Evolutionary conservation across 192 early-diverging fungal genomes (phyloP).

Genomic region (Oehlia diaphana): DNA sequence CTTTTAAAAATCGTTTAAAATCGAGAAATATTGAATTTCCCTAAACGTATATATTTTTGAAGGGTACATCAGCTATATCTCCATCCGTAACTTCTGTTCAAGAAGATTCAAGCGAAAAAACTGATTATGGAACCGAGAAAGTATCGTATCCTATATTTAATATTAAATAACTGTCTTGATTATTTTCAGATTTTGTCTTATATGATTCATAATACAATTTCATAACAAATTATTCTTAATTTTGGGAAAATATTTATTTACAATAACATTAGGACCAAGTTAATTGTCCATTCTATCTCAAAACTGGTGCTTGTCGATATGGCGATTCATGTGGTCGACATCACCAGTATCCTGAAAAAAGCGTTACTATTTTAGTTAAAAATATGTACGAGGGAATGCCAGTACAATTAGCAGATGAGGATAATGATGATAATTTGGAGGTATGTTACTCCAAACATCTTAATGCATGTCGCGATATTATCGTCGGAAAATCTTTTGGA

Average conservation of each 20-base stretch:
- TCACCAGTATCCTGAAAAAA: constrained; percentile 31
- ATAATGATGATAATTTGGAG: constrained; percentile 37
- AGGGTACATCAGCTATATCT: background rate
- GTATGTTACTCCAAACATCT: constrained; percentile 13
- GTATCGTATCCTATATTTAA: constrained; percentile 30
- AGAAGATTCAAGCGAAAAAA: background rate
- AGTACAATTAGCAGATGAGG: constrained; percentile 26
- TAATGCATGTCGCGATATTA: background rate
- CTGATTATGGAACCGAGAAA: constrained; percentile 30
- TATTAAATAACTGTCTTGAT: background rate
- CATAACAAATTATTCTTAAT: constrained; percentile 5
- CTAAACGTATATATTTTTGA: background rate
- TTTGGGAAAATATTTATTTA: background rate
- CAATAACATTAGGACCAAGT: constrained; percentile 22
- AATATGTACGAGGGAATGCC: constrained; percentile 47
- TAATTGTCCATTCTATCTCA: constrained; percentile 43
- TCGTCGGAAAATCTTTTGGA: background rate
- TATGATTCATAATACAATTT: background rate
- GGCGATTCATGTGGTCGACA: constrained; percentile 32
- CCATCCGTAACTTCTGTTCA: background rate
- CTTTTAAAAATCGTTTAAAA: background rate
- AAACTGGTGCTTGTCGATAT: constrained; percentile 47
- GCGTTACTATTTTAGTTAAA: constrained; percentile 35
- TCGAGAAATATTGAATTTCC: background rate
- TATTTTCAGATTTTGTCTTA: background rate